phyloP scores from a whole-genome alignment of 2,329 filamentous ascomycete species.

The Penicillium vulpinum region DNA sequence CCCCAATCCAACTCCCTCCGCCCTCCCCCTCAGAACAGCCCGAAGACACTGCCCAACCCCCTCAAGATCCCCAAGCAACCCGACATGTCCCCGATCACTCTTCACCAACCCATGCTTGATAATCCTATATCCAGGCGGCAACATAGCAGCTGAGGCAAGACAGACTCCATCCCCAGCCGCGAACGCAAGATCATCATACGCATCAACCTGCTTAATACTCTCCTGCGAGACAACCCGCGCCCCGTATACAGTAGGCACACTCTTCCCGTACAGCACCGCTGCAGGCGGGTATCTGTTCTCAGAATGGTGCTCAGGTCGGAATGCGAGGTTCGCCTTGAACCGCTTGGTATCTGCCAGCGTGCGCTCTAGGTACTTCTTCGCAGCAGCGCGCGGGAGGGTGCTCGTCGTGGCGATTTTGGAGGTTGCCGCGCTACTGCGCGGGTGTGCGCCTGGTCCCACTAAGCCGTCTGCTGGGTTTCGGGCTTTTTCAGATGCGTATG shows the following conservation, averaged over 20 bases:
- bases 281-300: constrained; percentile 79
- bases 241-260: constrained; percentile 79
- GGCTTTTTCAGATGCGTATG: constrained; percentile 12
- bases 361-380: constrained; percentile 69
- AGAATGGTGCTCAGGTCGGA: constrained; percentile 58
- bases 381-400: constrained; percentile 55
- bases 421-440: constrained; percentile 27
- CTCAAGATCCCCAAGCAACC: constrained; percentile 78
- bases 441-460: constrained; percentile 27
- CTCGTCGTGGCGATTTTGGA: constrained; percentile 35
- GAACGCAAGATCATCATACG: constrained; percentile 85
- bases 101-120: constrained; percentile 73
- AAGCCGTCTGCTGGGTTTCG: constrained; percentile 31
- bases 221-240: constrained; percentile 72
- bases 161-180: constrained; percentile 87
- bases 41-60: constrained; percentile 73
- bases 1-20: constrained; percentile 71
- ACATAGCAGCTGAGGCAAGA: constrained; percentile 79
- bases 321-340: constrained; percentile 75
- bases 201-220: constrained; percentile 71
- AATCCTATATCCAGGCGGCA: constrained; percentile 74
- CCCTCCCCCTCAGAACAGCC: constrained; percentile 66
- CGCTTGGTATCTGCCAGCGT: constrained; percentile 68
- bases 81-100: constrained; percentile 83
- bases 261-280: constrained; percentile 82